Percentiles rank a stretch among this genome's conserved stretches.
These are phyloP conservation scores for Botrytis cinerea DNA, from an alignment of 2,329 filamentous ascomycete genomes.

Conservation along the genomic window DNA sequence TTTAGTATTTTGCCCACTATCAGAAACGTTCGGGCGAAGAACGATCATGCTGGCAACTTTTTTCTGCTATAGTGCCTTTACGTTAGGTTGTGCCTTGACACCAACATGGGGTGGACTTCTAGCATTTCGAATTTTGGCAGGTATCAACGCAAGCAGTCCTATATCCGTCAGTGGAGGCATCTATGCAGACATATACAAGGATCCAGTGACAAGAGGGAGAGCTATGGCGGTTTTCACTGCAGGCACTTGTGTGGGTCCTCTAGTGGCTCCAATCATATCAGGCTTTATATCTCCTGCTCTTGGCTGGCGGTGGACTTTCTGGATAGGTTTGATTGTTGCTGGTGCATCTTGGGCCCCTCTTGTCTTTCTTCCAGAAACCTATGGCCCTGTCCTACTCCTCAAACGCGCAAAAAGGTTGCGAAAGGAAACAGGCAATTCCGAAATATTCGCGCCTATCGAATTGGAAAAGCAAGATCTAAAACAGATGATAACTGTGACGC, in stretches of 20 bases:
- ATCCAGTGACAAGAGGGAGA: conserved; percentile 56
- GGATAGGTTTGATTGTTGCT: conserved; percentile 64
- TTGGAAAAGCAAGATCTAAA: conserved; percentile 57
- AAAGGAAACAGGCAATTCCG: conserved; percentile 54
- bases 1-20: conserved; percentile 64
- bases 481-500: conserved; percentile 55
- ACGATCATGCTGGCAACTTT: conserved; percentile 65
- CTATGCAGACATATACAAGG: conserved; percentile 65
- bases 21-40: conserved; percentile 63
- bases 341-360: conserved; percentile 59
- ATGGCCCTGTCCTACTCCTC: conserved; percentile 57
- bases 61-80: conserved; percentile 66
- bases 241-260: conserved; percentile 62
- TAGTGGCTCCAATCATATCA: conserved; percentile 62
- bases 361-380: conserved; percentile 68
- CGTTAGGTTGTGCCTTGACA: conserved; percentile 63
- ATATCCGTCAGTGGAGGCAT: conserved; percentile 65
- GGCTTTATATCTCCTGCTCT: conserved; percentile 59
- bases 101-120: conserved; percentile 63
- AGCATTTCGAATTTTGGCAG: conserved; percentile 62
- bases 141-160: conserved; percentile 57
- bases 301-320: conserved; percentile 64
- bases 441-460: conserved; percentile 63
- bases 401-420: conserved; percentile 60
- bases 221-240: conserved; percentile 67